phyloP scores from a whole-genome alignment of 2,329 filamentous ascomycete species.

The Colletotrichum viniferum region DNA sequence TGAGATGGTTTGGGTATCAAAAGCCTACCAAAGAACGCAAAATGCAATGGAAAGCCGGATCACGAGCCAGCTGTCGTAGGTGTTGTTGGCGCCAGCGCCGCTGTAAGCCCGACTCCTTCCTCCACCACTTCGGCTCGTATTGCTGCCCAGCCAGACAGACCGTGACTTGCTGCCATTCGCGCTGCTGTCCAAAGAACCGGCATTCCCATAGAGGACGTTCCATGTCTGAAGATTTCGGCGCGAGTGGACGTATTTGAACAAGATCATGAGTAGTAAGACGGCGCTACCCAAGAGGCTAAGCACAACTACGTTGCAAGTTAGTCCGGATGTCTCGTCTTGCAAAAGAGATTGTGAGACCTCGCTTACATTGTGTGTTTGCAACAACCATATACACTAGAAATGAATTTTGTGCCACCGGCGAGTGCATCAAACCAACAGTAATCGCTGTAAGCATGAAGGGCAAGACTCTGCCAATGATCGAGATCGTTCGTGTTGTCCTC shows the following conservation, averaged over 20 bases:
- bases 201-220: conserved; percentile 34
- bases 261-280: conserved; percentile 40
- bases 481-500: conserved; percentile 7
- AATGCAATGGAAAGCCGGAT: conserved; percentile 49
- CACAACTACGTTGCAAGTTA: background rate
- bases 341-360: fast-evolving
- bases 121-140: background rate
- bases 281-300: conserved; percentile 29
- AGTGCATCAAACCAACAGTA: conserved; percentile 6
- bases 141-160: background rate
- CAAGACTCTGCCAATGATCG: background rate
- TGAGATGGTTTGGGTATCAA: fast-evolving
- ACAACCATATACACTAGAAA: conserved; percentile 10
- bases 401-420: background rate
- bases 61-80: conserved; percentile 51
- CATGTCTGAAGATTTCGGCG: conserved; percentile 33
- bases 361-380: conserved; percentile 14
- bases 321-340: no score
- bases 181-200: background rate
- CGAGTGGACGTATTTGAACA: conserved; percentile 44
- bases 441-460: background rate
- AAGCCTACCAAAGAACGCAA: conserved; percentile 38
- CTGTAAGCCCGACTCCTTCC: conserved; percentile 14
- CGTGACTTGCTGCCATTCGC: background rate
- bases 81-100: conserved; percentile 26